These are phyloP conservation scores for Calonectria pauciramosa DNA, from an alignment of 2,329 filamentous ascomycete species.

Conservation along the genomic window DNA sequence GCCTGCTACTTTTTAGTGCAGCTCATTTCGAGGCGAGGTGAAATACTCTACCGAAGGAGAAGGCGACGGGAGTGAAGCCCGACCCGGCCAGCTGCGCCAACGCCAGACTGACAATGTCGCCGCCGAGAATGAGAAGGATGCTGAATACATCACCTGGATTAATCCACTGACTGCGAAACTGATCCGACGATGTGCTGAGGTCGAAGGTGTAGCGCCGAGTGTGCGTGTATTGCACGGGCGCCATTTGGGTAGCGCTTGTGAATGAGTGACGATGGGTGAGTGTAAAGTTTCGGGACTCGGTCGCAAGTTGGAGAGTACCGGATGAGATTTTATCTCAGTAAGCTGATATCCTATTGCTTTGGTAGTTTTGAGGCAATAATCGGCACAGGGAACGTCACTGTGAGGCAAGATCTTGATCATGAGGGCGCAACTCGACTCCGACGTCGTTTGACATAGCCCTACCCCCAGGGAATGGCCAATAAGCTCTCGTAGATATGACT, in stretches of 20 bases:
- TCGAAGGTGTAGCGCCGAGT: not conserved
- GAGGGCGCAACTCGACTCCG: not conserved
- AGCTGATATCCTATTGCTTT: too few species aligned
- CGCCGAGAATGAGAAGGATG: constrained; percentile 13
- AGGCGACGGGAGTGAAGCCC: not conserved
- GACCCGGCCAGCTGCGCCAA: constrained; percentile 4
- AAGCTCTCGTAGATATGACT: too few species aligned
- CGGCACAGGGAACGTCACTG: not conserved
- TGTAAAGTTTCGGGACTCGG: not conserved
- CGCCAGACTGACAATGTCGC: not conserved
- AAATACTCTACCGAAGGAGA: not conserved
- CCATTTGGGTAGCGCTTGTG: not conserved
- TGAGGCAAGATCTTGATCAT: not conserved
- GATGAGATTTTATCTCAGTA: not conserved
- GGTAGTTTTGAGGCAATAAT: too few species aligned
- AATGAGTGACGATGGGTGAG: not conserved
- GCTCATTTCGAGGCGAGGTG: not conserved
- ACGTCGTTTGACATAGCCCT: not conserved
- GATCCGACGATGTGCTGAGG: not conserved
- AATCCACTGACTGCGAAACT: not conserved
- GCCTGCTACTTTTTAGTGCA: not conserved
- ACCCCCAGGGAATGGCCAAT: not conserved
- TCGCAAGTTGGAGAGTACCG: not conserved
- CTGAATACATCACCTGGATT: constrained; percentile 6
- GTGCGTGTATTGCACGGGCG: not conserved